Base-by-base conservation (phyloP, 2,329 filamentous ascomycete genomes). In the Penicillium sclerotigenum region DNA sequence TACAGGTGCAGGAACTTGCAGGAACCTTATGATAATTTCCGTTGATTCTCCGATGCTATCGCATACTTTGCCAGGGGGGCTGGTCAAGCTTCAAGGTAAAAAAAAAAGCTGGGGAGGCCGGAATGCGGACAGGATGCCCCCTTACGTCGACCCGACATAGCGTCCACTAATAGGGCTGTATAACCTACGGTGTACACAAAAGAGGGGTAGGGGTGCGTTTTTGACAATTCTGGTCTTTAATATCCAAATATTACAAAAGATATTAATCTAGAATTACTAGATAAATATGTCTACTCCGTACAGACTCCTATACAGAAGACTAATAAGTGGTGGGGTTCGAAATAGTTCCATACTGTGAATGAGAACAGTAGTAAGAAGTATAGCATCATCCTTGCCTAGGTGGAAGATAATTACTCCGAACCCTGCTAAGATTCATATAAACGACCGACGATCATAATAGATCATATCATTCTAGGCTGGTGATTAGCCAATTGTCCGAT, bases 401-500 rank as follows among this genome's bases (percentile, higher is more conserved):
- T 18, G 34, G 41, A 40, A n/a, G 28, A 51, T 38, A 42, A 26
- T 42, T n/a, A 29, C 26, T 48, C 52, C 18, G 37, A 18, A 31
- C 13, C 34, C 29, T 53, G 16, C 9, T 18, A 11, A 9, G 11
- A 37, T n/a, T 37, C 34, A 36, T 36, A 18, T 22, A 37, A 18
- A 13, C n/a, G 5, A 43, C 31, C 7, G 57, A 45, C 49, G 58
- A 64, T 66, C 63, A 58, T 47, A 40, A 47, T 57, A 55, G 54
- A 62, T 64, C 60, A 57, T 48, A 37, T 47, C 56, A 58, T 47
- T 38, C 9, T 1, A 31, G 13, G 1, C 5, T 38, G 29, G 5
- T 65, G 60, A 70, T 70, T 71, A 67, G 68, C 20, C 28, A 28
- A 7, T 56, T 2, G 43, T 46, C 68, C 69, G 69, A 68, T 54